Base-by-base conservation (phyloP, 176 grass and related monocot species). In the Aegilops longissima region DNA sequence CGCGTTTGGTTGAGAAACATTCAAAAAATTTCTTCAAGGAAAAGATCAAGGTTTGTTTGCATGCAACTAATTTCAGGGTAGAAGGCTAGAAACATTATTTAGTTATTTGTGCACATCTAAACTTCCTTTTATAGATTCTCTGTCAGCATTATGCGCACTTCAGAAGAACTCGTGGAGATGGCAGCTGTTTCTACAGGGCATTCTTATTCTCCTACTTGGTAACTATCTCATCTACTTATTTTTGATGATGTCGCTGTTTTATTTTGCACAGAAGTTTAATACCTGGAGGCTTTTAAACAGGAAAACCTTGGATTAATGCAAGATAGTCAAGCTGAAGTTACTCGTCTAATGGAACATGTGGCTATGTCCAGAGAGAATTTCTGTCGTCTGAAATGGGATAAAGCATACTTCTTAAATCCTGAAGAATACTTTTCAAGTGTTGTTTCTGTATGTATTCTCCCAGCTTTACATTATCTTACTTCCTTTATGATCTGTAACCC, bases 181-280 rank as follows among this genome's bases (percentile, higher is more conserved):
- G 84, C 16, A 86, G 11, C 66, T 71, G 76, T 80, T 86, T 86
- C 25, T 86, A 86, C 49, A 67, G 84, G 33, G 76, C 64, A 38
- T 86, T 86, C 12, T 29, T 86, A 17, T 79, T 86, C 77, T 79
- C 76, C 23, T 86, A 86, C 65, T 51, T 80, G 84, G 84, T 86
- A 58, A 80, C 6, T 72, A 29, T 83, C 3, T 52, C 10, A 52
- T 17, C 30, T 20, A 7, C 18, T 54, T 54, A 16, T 31, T n/a
- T 9, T 52, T 69, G 64, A 68, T 69, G 21, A 25, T 65, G 59
- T 4, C 40, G 12, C 9, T 67, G 18, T 67, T 9, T 81, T 81
- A 0, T 30, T 81, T 64, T 21, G 8, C 40, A 51, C 11, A 24
- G 8, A 80, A 35, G 18, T 39, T 45, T 80, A 45, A 59, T 71